A percentile compares a stretch with the other conserved stretches of the same genome.
Evolutionary conservation across 805 yeast species (phyloP).

Genomic region (Saturnispora besseyi): DNA sequence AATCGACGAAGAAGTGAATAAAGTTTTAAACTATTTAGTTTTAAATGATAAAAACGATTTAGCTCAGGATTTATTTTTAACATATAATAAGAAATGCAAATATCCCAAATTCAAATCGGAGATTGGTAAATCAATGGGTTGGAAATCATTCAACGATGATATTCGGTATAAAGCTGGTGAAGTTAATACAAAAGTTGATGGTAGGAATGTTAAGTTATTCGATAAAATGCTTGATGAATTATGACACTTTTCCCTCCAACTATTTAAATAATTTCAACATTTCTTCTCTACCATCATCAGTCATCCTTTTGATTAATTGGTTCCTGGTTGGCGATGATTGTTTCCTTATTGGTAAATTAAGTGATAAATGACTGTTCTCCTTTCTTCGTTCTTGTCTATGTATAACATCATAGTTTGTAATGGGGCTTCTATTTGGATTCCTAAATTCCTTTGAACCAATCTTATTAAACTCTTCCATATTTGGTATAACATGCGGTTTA

Average conservation of each 20-base stretch:
- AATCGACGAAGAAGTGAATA: conserved; percentile 6
- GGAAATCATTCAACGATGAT: conserved; percentile 2
- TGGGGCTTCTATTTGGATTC: background rate
- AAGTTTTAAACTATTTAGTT: conserved; percentile 8
- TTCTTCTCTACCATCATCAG: conserved; percentile 11
- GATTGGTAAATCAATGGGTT: conserved; percentile 4
- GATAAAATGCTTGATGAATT: conserved; percentile 10
- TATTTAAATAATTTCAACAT: conserved; percentile 11
- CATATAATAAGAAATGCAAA: conserved; percentile 2
- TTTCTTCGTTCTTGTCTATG: conserved; percentile 6
- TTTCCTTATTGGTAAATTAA: conserved; percentile 2
- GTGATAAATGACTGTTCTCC: conserved; percentile 2
- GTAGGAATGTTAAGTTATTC: conserved; percentile 14
- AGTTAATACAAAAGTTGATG: conserved; percentile 14
- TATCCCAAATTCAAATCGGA: conserved; percentile 7
- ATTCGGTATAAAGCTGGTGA: conserved; percentile 5
- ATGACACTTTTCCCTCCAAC: background rate
- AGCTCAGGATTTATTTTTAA: conserved; percentile 13
- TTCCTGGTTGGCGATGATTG: background rate
- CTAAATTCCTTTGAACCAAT: conserved; percentile 2
- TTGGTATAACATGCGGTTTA: background rate
- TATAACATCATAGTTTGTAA: background rate
- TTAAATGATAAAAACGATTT: conserved; percentile 4
- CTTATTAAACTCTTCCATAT: background rate
- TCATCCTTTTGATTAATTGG: conserved; percentile 11